Evolutionary conservation across 139 green algal genomes (phyloP), one percentile per base, ranked within the genome.

Genomic region (Pycnococcus provasolii): DNA sequence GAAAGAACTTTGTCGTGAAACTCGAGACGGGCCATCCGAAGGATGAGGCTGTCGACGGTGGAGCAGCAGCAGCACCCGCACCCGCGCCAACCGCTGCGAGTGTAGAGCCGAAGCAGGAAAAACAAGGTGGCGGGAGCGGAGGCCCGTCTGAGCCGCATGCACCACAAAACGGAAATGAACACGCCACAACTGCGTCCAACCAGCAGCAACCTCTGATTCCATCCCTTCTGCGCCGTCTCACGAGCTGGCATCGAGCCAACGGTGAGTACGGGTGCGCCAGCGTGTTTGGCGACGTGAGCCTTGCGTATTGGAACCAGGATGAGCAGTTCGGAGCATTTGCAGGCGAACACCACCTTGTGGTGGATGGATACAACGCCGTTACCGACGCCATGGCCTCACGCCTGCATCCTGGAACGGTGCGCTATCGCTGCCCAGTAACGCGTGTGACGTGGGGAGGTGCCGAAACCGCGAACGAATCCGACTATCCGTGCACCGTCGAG

Each of bases 231-330:
- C 26, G 26, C 26, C 26, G 26, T 26, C 26, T 26, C 26, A 26
- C 26, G 26, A 26, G 26, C 51, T 94, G 87, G 89, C 88, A 95
- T 79, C 88, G 81, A 73, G 88, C 89, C 2, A 85, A 94, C 67
- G 59, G 92, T 42, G 89, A 96, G 75, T 96, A 96, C 66, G 89
- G 86, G 26, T 95, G 87, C 79, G 82, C 78, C 42, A 64, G 68
- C 7, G 11, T 53, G 37, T 64, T 82, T 7, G 42, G 42, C 3
- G 47, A 74, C 57, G 68, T 94, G 1, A 89, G 81, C 1, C 60
- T 85, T 2, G 45, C 66, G 11, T 72, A 91, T 63, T 95, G 90
- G 90, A 92, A 96, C 73, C 84, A 95, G 44, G 86, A 94, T 60
- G 84, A 90, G 62, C 65, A 72, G 52, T 88, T 77, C 40, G 89